These are phyloP conservation scores for Monosporascus sp. DNA, from an alignment of 2,329 filamentous ascomycete species.

Conservation along the genomic window DNA sequence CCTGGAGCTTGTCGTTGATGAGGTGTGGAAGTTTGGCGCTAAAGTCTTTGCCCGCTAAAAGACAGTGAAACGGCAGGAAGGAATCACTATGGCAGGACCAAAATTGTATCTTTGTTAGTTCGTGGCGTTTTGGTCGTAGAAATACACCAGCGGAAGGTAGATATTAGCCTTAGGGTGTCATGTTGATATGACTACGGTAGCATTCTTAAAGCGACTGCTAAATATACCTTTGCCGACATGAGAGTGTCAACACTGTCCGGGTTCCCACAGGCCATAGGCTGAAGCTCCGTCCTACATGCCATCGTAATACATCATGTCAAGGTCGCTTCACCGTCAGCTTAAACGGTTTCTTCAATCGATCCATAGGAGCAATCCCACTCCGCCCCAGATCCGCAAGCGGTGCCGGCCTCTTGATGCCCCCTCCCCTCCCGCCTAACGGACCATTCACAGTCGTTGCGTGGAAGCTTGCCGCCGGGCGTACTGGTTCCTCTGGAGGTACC, in stretches of 20 bases:
- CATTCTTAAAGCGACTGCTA: no score
- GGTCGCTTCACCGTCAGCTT: slow-evolving; percentile 49
- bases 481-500: slow-evolving; percentile 28
- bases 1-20: slow-evolving; percentile 57
- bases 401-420: slow-evolving; percentile 38
- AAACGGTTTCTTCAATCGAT: slow-evolving; percentile 49
- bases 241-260: no score
- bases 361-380: slow-evolving; percentile 43
- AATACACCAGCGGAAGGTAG: no score
- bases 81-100: background rate
- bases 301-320: slow-evolving; percentile 6
- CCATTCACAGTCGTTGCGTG: slow-evolving; percentile 47
- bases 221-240: no score
- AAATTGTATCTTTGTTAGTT: background rate
- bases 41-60: slow-evolving; percentile 36
- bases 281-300: background rate
- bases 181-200: no score
- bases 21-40: slow-evolving; percentile 75
- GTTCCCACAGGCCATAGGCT: no score
- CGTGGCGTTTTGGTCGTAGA: no score
- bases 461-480: slow-evolving; percentile 39
- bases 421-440: slow-evolving; percentile 26
- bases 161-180: no score
- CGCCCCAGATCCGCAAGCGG: slow-evolving; percentile 27
- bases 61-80: background rate